A percentile compares a stretch with the other conserved stretches of the same genome.
These are phyloP conservation scores for Dissophora ornata DNA, from an alignment of 192 early-diverging fungal species.

Conservation along the genomic window DNA sequence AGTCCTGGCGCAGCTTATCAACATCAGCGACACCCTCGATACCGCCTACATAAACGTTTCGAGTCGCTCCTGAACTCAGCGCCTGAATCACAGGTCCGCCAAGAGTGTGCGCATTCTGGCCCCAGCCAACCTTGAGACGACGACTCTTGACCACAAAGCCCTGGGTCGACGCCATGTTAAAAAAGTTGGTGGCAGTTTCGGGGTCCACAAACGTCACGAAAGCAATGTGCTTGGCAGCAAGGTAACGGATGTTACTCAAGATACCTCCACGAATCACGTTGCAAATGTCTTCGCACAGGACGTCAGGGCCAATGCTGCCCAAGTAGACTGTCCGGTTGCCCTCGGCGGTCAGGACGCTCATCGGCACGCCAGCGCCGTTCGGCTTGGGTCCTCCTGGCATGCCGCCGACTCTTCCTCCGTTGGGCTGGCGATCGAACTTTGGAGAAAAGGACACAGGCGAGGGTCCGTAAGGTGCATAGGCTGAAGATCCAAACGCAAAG, in stretches of 20 bases:
- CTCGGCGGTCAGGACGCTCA: slow-evolving; percentile 32
- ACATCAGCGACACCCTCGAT: slow-evolving; percentile 72
- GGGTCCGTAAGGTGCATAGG: slow-evolving; percentile 19
- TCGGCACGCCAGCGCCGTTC: slow-evolving; percentile 7
- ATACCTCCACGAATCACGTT: slow-evolving; percentile 90
- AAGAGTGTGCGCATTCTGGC: slow-evolving; percentile 68
- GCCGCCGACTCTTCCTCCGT: slow-evolving; percentile 27
- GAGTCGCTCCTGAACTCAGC: slow-evolving; percentile 71
- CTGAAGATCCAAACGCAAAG: slow-evolving; percentile 34
- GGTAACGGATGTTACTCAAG: slow-evolving; percentile 80
- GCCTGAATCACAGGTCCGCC: slow-evolving; percentile 66
- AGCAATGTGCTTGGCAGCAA: slow-evolving; percentile 81
- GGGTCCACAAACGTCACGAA: slow-evolving; percentile 91
- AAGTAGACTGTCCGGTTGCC: slow-evolving; percentile 89
- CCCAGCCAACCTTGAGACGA: slow-evolving; percentile 85
- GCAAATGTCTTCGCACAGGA: slow-evolving; percentile 83
- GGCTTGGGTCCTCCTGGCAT: slow-evolving; percentile 4
- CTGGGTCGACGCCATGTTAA: slow-evolving; percentile 64
- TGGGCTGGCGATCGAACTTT: slow-evolving; percentile 15
- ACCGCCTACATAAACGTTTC: slow-evolving; percentile 86
- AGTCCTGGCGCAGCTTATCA: slow-evolving; percentile 79
- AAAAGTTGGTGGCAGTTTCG: slow-evolving; percentile 70
- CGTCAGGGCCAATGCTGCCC: slow-evolving; percentile 81
- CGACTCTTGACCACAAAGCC: slow-evolving; percentile 79
- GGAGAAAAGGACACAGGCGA: slow-evolving; percentile 14